Conservation (phyloP, 148 eudicot genomes). For the Simmondsia chinensis region DNA sequence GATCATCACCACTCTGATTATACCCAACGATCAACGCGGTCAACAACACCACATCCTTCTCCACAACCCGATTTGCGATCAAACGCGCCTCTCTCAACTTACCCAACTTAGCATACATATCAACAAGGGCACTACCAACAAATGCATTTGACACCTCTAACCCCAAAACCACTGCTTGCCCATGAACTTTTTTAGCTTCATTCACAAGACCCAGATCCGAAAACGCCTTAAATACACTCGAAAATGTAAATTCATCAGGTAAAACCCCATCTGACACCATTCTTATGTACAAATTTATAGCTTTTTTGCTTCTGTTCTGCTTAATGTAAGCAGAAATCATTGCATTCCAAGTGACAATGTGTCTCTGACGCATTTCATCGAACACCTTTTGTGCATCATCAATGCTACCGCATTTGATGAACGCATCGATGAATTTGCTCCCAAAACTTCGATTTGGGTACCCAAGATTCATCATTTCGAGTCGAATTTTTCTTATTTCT, state of each 20-base stretch:
- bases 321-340: slow-evolving; percentile 25
- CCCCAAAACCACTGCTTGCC: slow-evolving; percentile 29
- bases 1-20: slow-evolving; percentile 18
- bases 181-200: slow-evolving; percentile 24
- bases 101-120: slow-evolving; percentile 38
- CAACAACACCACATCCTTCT: slow-evolving; percentile 32
- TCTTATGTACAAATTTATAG: slow-evolving; percentile 14
- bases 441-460: slow-evolving; percentile 20
- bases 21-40: slow-evolving; percentile 33
- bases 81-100: slow-evolving; percentile 25
- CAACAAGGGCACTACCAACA: slow-evolving; percentile 36
- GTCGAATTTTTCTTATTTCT: slow-evolving; percentile 16
- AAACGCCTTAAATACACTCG: slow-evolving; percentile 32
- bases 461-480: slow-evolving; percentile 17
- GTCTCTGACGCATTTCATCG: slow-evolving; percentile 31
- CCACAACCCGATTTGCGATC: slow-evolving; percentile 23
- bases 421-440: slow-evolving; percentile 19
- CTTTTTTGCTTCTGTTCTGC: slow-evolving; percentile 13
- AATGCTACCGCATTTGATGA: slow-evolving; percentile 19
- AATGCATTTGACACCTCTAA: slow-evolving; percentile 26
- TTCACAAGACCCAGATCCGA: slow-evolving; percentile 23
- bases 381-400: slow-evolving; percentile 29
- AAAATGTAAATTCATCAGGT: slow-evolving; percentile 30
- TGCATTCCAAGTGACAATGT: slow-evolving; percentile 29
- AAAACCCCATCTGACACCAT: slow-evolving; percentile 27